Conservation (phyloP, 495 filamentous ascomycete genomes). For the Neurospora sp. region DNA sequence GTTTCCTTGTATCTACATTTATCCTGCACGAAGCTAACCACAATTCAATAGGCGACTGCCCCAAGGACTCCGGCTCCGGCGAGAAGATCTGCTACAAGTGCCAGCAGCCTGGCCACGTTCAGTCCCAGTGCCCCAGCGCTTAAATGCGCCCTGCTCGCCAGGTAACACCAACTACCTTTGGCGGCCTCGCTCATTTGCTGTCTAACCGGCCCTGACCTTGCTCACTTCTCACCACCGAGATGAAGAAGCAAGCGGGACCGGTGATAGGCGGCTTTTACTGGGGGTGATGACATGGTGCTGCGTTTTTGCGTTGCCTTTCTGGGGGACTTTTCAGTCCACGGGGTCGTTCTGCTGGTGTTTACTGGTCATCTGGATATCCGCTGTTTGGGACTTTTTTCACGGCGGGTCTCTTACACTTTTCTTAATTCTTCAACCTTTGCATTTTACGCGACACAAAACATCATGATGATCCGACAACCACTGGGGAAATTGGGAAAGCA, state of each 20-base stretch:
- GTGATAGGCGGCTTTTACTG: conserved; percentile 9
- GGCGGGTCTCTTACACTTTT: conserved; percentile 6
- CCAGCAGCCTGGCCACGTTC: conserved; percentile 96
- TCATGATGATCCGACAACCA: conserved; percentile 16
- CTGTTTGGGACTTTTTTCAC: conserved; percentile 15
- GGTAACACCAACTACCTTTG: conserved; percentile 3
- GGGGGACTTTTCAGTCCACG: conserved; percentile 17
- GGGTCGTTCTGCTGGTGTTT: conserved; percentile 21
- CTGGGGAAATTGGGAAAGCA: conserved; percentile 23
- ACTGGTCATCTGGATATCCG: conserved; percentile 27
- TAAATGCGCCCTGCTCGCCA: conserved; percentile 9
- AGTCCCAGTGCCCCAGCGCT: conserved; percentile 74
- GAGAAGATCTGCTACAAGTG: conserved; percentile 99
- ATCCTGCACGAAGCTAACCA: background rate
- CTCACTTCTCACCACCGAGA: conserved; percentile 11
- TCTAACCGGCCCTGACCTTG: conserved; percentile 13
- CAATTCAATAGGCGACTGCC: conserved; percentile 52
- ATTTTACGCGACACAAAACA: conserved; percentile 7
- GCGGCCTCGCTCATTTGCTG: conserved; percentile 14
- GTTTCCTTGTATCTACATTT: background rate
- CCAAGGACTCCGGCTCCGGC: conserved; percentile 59
- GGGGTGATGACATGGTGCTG: conserved; percentile 18
- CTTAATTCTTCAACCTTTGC: conserved; percentile 4
- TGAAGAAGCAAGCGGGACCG: conserved; percentile 13
- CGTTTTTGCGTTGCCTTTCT: conserved; percentile 22